Conservation (phyloP, 2,329 filamentous ascomycete species). For the Diaporthe caulivora region DNA sequence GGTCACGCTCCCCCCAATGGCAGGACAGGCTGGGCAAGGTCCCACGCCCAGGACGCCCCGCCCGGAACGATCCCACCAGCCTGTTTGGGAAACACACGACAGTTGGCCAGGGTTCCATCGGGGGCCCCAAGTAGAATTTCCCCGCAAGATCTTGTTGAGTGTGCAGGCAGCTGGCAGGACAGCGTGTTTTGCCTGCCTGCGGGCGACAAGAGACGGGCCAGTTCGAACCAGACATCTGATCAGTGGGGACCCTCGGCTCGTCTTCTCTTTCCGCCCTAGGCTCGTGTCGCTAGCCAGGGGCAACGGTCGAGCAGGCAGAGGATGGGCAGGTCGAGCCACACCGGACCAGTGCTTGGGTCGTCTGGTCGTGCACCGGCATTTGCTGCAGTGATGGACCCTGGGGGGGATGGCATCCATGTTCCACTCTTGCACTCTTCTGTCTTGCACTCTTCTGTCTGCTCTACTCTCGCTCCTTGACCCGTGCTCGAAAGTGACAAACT, state of each 20-base stretch:
- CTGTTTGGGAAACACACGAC: slow-evolving; percentile 19
- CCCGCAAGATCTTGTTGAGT: slow-evolving; percentile 26
- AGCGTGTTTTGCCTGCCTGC: neutral
- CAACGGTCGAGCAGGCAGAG: slow-evolving; percentile 4
- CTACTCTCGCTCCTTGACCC: neutral
- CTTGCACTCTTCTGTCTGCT: too few species aligned
- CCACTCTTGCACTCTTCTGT: neutral
- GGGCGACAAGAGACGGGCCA: slow-evolving; percentile 10
- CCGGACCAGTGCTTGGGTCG: neutral
- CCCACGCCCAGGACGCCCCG: slow-evolving; percentile 18
- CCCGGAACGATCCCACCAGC: slow-evolving; percentile 28
- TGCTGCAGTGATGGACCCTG: neutral
- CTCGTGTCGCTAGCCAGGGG: slow-evolving; percentile 30
- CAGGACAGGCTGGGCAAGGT: slow-evolving; percentile 4
- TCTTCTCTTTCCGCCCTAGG: slow-evolving; percentile 18
- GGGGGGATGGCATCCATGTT: neutral
- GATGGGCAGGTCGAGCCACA: neutral
- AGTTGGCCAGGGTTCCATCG: neutral
- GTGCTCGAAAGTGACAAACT: neutral
- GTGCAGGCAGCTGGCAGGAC: too few species aligned
- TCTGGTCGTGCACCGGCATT: too few species aligned
- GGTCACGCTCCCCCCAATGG: slow-evolving; percentile 11
- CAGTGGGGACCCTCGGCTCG: slow-evolving; percentile 31
- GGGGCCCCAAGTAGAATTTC: slow-evolving; percentile 6
- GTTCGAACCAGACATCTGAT: slow-evolving; percentile 27